Percentiles rank a stretch among this genome's conserved stretches.
Conservation (phyloP, 805 yeast species). For the Clavispora fructus region DNA sequence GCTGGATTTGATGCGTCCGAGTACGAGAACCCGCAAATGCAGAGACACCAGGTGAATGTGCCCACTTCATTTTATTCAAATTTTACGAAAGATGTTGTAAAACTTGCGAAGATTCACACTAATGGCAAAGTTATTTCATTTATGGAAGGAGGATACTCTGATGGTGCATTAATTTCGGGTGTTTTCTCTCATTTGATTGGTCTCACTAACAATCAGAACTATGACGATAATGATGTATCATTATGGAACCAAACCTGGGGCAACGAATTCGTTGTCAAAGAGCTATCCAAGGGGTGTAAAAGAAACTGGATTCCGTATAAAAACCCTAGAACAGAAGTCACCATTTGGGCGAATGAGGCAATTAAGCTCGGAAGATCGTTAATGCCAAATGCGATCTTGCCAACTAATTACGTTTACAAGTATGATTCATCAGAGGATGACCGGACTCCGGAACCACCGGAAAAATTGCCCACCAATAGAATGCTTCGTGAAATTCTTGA, state of each 20-base stretch:
- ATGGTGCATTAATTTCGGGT: conserved; percentile 75
- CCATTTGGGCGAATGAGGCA: conserved; percentile 62
- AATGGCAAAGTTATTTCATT: conserved; percentile 61
- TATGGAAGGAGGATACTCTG: conserved; percentile 84
- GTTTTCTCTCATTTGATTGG: conserved; percentile 76
- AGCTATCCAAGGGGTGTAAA: conserved; percentile 63
- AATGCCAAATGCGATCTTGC: conserved; percentile 48
- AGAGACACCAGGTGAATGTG: conserved; percentile 73
- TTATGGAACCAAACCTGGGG: conserved; percentile 67
- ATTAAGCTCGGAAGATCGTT: conserved; percentile 56
- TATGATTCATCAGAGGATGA: conserved; percentile 5
- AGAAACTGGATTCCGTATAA: conserved; percentile 59
- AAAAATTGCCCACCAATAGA: conserved; percentile 17
- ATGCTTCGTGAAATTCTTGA: conserved; percentile 30
- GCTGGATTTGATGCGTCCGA: conserved; percentile 90
- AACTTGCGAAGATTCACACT: conserved; percentile 57
- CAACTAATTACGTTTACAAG: conserved; percentile 31
- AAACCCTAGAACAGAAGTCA: conserved; percentile 46
- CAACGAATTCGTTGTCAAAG: conserved; percentile 54
- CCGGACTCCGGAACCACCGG: conserved; percentile 1
- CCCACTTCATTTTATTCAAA: conserved; percentile 74
- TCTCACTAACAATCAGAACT: conserved; percentile 41
- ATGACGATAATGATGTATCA: conserved; percentile 19
- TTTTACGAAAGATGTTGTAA: conserved; percentile 69
- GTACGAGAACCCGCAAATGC: conserved; percentile 78